Conservation (phyloP, 2,329 filamentous ascomycete genomes). For the Chrysoporthe deuterocubensis region DNA sequence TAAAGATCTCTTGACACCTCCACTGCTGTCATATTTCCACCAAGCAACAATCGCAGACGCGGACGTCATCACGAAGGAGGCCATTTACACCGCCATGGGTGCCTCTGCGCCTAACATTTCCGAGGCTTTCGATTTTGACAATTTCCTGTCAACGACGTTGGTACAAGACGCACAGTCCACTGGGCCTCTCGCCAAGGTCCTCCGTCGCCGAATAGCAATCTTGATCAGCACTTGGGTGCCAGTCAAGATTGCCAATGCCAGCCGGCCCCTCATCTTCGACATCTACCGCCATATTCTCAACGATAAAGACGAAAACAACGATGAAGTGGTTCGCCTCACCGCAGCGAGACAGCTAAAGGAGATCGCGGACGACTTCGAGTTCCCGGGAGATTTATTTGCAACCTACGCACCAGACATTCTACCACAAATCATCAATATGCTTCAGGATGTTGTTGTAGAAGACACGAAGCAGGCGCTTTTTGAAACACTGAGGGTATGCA, state of each 20-base stretch:
- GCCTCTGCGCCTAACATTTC: constrained; percentile 79
- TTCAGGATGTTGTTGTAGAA: constrained; percentile 77
- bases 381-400: constrained; percentile 72
- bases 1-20: constrained; percentile 78
- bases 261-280: constrained; percentile 77
- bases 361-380: constrained; percentile 84
- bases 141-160: constrained; percentile 75
- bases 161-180: constrained; percentile 74
- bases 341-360: constrained; percentile 82
- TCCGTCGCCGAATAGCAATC: constrained; percentile 86
- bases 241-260: constrained; percentile 71
- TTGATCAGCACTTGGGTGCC: constrained; percentile 88
- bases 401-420: constrained; percentile 79
- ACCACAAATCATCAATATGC: constrained; percentile 73
- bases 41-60: constrained; percentile 68
- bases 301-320: constrained; percentile 76
- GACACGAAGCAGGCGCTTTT: constrained; percentile 91
- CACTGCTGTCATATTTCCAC: constrained; percentile 81
- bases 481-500: constrained; percentile 81
- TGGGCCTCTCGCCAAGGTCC: constrained; percentile 71
- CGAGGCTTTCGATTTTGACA: constrained; percentile 79
- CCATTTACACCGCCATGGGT: constrained; percentile 91
- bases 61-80: constrained; percentile 86
- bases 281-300: constrained; percentile 88
- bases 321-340: constrained; percentile 89